These are phyloP conservation scores for Trichoderma erinaceum DNA, from an alignment of 495 filamentous ascomycete genomes.

Conservation along the genomic window DNA sequence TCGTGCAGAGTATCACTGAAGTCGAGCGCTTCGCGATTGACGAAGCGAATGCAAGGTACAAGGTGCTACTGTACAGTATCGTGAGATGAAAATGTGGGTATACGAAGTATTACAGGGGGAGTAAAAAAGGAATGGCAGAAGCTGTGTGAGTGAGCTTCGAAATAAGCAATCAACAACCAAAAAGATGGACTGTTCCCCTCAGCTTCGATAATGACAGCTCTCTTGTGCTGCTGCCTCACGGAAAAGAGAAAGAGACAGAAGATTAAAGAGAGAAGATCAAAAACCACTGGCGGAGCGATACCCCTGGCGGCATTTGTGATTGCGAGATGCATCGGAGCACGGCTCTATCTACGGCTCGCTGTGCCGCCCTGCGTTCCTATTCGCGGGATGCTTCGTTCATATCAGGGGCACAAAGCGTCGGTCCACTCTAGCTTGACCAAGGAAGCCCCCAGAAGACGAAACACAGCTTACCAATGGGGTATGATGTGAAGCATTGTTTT, in stretches of 20 bases:
- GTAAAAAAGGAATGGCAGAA: not conserved
- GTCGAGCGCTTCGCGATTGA: not conserved
- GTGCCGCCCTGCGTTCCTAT: not conserved
- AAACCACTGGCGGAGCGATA: not conserved
- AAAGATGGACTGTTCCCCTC: not conserved
- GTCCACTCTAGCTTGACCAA: not conserved
- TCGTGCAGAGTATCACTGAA: not conserved
- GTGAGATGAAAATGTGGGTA: not conserved
- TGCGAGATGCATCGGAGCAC: slow-evolving; percentile 1
- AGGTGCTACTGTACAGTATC: not conserved
- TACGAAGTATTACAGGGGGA: not conserved
- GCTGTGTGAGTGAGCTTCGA: not conserved
- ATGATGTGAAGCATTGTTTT: no score
- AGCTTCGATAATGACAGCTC: not conserved
- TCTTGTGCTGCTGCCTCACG: not conserved
- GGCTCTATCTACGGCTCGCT: not conserved
- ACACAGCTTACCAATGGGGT: not conserved
- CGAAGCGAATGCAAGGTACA: not conserved
- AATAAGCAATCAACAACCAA: not conserved
- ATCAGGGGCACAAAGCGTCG: slow-evolving; percentile 8
- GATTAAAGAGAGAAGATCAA: not conserved
- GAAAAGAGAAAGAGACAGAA: not conserved
- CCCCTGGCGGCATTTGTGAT: not conserved
- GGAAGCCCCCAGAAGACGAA: not conserved
- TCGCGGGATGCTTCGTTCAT: not conserved